A percentile compares a stretch with the other conserved stretches of the same genome.
Evolutionary conservation across 1,139 yeast species (phyloP).

Genomic region (Diutina catenulata): DNA sequence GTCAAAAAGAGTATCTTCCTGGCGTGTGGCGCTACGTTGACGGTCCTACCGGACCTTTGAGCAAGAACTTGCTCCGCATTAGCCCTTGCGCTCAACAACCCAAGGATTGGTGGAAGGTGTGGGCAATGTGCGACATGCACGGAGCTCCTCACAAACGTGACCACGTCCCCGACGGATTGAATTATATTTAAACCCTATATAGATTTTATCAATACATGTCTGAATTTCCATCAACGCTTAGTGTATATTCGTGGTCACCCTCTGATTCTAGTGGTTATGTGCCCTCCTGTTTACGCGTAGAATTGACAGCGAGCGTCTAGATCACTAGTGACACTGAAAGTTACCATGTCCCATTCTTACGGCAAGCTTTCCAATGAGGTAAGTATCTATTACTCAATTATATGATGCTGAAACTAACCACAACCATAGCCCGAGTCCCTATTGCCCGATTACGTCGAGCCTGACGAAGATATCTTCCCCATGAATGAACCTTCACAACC

Average conservation of each 20-base stretch:
- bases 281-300: too few relatives aligned
- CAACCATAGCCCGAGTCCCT: slow-evolving; percentile 4
- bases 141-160: too few relatives aligned
- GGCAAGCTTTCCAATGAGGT: background rate
- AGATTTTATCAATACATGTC: too few relatives aligned
- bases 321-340: too few relatives aligned
- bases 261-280: too few relatives aligned
- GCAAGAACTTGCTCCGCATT: background rate
- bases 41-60: background rate
- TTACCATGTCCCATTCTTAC: background rate
- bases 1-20: background rate
- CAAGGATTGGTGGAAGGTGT: background rate
- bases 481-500: background rate
- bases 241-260: too few relatives aligned
- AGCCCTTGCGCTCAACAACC: background rate
- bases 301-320: too few relatives aligned
- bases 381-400: background rate
- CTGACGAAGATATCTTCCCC: slow-evolving; percentile 3
- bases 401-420: background rate
- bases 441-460: slow-evolving; percentile 4
- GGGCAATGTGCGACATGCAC: too few relatives aligned
- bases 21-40: background rate
- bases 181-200: too few relatives aligned
- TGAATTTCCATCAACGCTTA: too few relatives aligned
- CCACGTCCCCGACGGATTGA: too few relatives aligned